Base-by-base conservation (phyloP, 2,329 filamentous ascomycete species). In the Fusarium albidum region DNA sequence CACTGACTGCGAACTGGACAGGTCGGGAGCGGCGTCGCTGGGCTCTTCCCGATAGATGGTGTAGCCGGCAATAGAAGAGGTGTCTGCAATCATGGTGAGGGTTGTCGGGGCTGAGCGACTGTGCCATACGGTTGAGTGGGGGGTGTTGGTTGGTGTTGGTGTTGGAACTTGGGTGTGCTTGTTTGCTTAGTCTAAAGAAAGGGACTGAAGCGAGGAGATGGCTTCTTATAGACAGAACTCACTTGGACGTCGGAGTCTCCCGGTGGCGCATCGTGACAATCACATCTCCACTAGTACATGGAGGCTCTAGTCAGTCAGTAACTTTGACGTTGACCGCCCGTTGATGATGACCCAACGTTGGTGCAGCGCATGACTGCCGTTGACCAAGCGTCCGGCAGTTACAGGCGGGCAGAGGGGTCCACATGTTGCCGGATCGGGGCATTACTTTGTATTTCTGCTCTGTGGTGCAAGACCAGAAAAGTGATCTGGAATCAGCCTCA, bases 1-100 rank as follows among this genome's bases (percentile, higher is more conserved):
- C 13, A 65, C 61, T 34, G 68, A 61, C 54, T 59, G 66, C 51
- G 66, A 65, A 48, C 67, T 68, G 55, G 70, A 64, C 41, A 68
- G 57, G 47, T 73, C 68, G 56, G 70, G 71, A 67, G 69, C 69
- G 61, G 69, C 67, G 55, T 70, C 72, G 67, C 62, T 71, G 68
- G 70, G 64, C 65, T 74, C 75, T 63, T 76, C 75, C 67, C 75
- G 76, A 66, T 72, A 76, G 57, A 79, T 75, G 53, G 74, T 76
- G 70, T 78, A 79, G 44, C 77, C 76, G 61, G 76, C 68, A 68
- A 79, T 74, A 57, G 73, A 72, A 56, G 70, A 69, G 55, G 74
- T 77, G 67, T 79, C 77, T 65, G 61, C 61, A 68, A 73, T 74
- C 73, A 76, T 76, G 68, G 46, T 74, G 68, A 76, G 62, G 74